These are phyloP conservation scores for Parastagonospora nodorum DNA, from an alignment of 2,329 filamentous ascomycete genomes.

Conservation along the genomic window DNA sequence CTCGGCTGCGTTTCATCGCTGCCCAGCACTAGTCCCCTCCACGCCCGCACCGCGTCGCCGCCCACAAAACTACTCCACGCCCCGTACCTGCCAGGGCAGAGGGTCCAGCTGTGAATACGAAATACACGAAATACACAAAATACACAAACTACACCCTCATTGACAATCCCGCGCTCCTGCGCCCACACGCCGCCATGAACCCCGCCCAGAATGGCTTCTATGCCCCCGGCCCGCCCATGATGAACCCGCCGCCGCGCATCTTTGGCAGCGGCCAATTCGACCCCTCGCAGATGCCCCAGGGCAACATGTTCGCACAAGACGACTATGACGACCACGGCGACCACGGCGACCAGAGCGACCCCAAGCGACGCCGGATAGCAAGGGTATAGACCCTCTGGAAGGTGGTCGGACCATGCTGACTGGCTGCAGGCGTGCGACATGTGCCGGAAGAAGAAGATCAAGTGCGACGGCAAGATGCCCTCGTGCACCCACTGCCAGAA, in stretches of 20 bases:
- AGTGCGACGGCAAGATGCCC: conserved; percentile 95
- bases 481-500: conserved; percentile 95
- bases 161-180: background rate
- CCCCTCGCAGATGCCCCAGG: conserved; percentile 44
- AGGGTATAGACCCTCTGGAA: conserved; percentile 60
- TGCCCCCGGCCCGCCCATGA: conserved; percentile 39
- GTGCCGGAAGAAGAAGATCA: conserved; percentile 96
- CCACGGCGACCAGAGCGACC: conserved; percentile 67
- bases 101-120: conserved; percentile 16
- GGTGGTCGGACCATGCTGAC: conserved; percentile 23
- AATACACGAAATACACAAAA: background rate
- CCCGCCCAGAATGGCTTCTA: conserved; percentile 41
- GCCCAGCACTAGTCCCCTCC: conserved; percentile 22
- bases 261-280: conserved; percentile 46
- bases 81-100: conserved; percentile 13
- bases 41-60: conserved; percentile 10
- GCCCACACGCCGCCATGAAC: conserved; percentile 34
- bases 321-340: conserved; percentile 48
- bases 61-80: conserved; percentile 31
- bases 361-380: conserved; percentile 87
- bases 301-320: conserved; percentile 55
- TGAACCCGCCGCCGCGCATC: conserved; percentile 48
- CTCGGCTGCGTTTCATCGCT: conserved; percentile 40
- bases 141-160: background rate
- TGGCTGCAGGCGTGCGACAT: conserved; percentile 80